phyloP scores from a whole-genome alignment of 805 yeast genomes.

The Schwanniomyces sp. region DNA sequence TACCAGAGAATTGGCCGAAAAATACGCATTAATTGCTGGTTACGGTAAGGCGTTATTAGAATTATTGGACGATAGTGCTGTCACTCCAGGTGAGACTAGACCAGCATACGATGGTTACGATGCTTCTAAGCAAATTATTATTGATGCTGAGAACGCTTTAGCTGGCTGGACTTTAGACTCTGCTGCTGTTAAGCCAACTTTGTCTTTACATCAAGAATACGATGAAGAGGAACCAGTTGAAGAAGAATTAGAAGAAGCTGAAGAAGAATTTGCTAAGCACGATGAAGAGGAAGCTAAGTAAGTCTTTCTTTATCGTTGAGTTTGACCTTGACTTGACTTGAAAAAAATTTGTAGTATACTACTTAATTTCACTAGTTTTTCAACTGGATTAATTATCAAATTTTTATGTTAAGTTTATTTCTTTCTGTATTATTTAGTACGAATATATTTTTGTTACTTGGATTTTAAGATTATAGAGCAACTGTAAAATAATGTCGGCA shows the following conservation, averaged over 20 bases:
- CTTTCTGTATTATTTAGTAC: constrained; percentile 6
- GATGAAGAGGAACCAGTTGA: constrained; percentile 50
- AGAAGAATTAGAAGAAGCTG: constrained; percentile 50
- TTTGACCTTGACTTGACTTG: background rate
- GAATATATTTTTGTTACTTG: background rate
- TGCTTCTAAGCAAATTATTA: constrained; percentile 83
- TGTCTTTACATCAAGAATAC: constrained; percentile 64
- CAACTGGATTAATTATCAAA: constrained; percentile 1
- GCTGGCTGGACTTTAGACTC: constrained; percentile 82
- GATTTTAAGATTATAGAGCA: background rate
- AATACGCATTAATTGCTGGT: constrained; percentile 82
- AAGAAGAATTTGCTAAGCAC: constrained; percentile 53
- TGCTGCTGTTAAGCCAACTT: constrained; percentile 80
- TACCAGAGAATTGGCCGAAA: constrained; percentile 81
- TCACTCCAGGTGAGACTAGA: constrained; percentile 91
- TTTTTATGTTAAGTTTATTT: constrained; percentile 1
- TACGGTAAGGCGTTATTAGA: constrained; percentile 86
- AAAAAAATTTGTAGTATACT: background rate
- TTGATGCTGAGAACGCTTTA: constrained; percentile 81
- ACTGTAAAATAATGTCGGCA: background rate
- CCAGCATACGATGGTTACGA: constrained; percentile 87
- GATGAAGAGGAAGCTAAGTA: constrained; percentile 21
- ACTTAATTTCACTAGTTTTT: constrained; percentile 1
- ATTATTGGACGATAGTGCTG: constrained; percentile 80
- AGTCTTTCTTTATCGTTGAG: background rate